Conservation (phyloP, 1,284 basidiomycete genomes). For the Irpex sp. region DNA sequence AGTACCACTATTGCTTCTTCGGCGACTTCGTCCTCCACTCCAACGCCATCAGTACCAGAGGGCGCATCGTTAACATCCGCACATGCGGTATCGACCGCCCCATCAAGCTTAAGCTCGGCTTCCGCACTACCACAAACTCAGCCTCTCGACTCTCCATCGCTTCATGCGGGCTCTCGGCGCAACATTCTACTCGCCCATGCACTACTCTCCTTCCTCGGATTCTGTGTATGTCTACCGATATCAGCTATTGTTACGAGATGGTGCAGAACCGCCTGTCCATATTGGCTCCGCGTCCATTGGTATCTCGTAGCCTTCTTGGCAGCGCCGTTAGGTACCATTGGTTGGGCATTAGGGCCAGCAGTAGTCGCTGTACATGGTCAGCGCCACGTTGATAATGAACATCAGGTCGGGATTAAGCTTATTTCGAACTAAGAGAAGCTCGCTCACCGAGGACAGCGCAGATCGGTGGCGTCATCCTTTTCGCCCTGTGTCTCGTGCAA, state of each 20-base stretch:
- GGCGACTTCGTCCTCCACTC: neutral
- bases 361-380: conserved; percentile 43
- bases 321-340: conserved; percentile 47
- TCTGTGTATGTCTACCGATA: conserved; percentile 57
- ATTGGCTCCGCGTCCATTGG: conserved; percentile 60
- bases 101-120: conserved; percentile 4
- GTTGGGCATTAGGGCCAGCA: conserved; percentile 47
- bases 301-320: conserved; percentile 42
- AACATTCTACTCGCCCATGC: conserved; percentile 51
- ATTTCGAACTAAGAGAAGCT: neutral
- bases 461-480: conserved; percentile 52
- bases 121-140: conserved; percentile 4
- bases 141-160: conserved; percentile 10
- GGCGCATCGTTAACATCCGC: neutral
- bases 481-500: conserved; percentile 53
- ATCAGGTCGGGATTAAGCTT: conserved; percentile 37
- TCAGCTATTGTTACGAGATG: conserved; percentile 60
- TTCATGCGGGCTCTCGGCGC: conserved; percentile 19
- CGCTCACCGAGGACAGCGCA: conserved; percentile 21
- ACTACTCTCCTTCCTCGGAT: conserved; percentile 48
- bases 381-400: conserved; percentile 41
- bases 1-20: conserved; percentile 8
- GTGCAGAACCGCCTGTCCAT: conserved; percentile 48
- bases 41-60: neutral
- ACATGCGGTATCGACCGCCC: conserved; percentile 5